Conservation (phyloP, 2,329 filamentous ascomycete species). For the Sporothrix globosa region DNA sequence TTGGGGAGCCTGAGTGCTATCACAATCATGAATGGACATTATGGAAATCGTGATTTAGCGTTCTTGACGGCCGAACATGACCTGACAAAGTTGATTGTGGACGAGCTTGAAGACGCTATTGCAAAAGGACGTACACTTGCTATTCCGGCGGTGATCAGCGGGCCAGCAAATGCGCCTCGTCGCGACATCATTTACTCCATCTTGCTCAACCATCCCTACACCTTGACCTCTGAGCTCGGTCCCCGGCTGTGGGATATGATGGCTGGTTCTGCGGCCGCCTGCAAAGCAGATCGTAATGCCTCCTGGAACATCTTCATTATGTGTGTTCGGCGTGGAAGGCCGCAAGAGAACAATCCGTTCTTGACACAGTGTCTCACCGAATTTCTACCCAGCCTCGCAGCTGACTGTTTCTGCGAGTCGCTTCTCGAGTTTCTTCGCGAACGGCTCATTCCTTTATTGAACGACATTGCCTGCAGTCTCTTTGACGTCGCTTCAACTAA, state of each 20-base stretch:
- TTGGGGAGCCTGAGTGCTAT: slow-evolving; percentile 75
- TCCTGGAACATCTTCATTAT: slow-evolving; percentile 70
- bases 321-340: slow-evolving; percentile 46
- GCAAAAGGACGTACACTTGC: slow-evolving; percentile 47
- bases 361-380: slow-evolving; percentile 56
- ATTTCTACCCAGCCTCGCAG: slow-evolving; percentile 61
- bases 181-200: slow-evolving; percentile 62
- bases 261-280: slow-evolving; percentile 65
- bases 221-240: slow-evolving; percentile 65
- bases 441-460: slow-evolving; percentile 53
- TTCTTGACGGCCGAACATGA: slow-evolving; percentile 64
- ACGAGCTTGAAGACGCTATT: slow-evolving; percentile 64
- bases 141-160: slow-evolving; percentile 52
- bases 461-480: slow-evolving; percentile 49
- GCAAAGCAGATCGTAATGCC: slow-evolving; percentile 62
- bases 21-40: slow-evolving; percentile 51
- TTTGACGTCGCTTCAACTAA: slow-evolving; percentile 43
- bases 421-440: slow-evolving; percentile 66
- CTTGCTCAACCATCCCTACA: slow-evolving; percentile 59
- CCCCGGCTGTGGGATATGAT: slow-evolving; percentile 71
- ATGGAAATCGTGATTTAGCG: slow-evolving; percentile 56
- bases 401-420: slow-evolving; percentile 62
- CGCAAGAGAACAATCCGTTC: slow-evolving; percentile 63
- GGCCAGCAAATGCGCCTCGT: slow-evolving; percentile 55
- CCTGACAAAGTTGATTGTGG: slow-evolving; percentile 63